A percentile compares a stretch with the other conserved stretches of the same genome.
Conservation (phyloP, 495 filamentous ascomycete genomes). For the Hypoxylon cercidicola region DNA sequence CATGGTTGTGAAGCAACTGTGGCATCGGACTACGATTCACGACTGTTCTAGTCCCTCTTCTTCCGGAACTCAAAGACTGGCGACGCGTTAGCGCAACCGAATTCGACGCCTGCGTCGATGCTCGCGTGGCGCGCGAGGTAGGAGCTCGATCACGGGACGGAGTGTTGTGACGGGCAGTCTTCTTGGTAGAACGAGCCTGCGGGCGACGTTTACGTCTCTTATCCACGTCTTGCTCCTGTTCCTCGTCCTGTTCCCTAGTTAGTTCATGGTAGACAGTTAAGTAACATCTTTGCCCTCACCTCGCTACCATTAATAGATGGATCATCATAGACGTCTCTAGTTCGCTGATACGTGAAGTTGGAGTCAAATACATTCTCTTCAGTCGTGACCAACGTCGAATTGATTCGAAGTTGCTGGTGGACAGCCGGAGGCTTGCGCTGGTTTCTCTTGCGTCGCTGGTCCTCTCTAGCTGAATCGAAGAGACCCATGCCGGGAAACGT, state of each 20-base stretch:
- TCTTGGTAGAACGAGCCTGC: slow-evolving; percentile 25
- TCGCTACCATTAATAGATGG: slow-evolving; percentile 59
- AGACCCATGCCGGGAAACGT: slow-evolving; percentile 86
- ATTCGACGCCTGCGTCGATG: background rate
- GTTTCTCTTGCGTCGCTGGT: slow-evolving; percentile 82
- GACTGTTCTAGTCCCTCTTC: slow-evolving; percentile 32
- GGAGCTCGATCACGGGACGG: slow-evolving; percentile 17
- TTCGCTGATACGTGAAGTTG: slow-evolving; percentile 64
- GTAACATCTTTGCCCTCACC: slow-evolving; percentile 45
- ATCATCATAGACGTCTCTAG: slow-evolving; percentile 60
- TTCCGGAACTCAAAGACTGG: slow-evolving; percentile 12
- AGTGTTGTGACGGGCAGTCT: slow-evolving; percentile 21
- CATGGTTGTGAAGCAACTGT: slow-evolving; percentile 39
- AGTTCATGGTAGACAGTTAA: slow-evolving; percentile 8
- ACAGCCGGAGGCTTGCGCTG: slow-evolving; percentile 83
- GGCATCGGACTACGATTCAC: slow-evolving; percentile 17
- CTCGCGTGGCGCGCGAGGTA: slow-evolving; percentile 15
- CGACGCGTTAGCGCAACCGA: background rate
- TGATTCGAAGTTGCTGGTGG: slow-evolving; percentile 73
- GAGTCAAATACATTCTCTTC: slow-evolving; percentile 74
- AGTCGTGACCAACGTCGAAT: slow-evolving; percentile 74
- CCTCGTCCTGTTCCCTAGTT: slow-evolving; percentile 32
- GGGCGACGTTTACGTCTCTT: slow-evolving; percentile 43
- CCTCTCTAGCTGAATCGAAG: slow-evolving; percentile 83
- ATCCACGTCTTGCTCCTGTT: slow-evolving; percentile 18